Percentiles rank a stretch among this genome's conserved stretches.
These are phyloP conservation scores for Podospora conica DNA, from an alignment of 495 filamentous ascomycete species.

Conservation along the genomic window DNA sequence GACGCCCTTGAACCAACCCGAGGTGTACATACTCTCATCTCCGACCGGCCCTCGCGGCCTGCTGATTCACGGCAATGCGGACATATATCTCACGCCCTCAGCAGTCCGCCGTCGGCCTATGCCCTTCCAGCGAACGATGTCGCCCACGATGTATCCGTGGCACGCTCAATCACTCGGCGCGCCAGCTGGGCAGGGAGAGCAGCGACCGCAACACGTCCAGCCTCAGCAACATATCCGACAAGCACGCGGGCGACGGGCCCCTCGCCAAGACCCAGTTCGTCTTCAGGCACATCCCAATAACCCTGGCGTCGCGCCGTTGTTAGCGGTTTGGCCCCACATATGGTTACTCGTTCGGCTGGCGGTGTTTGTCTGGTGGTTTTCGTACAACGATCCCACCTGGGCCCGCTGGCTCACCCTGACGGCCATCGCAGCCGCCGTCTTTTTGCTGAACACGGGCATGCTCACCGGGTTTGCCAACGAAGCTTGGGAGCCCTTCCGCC, in stretches of 20 bases:
- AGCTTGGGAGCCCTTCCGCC: constrained; percentile 56
- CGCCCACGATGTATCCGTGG: neutral
- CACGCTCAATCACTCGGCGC: constrained; percentile 1
- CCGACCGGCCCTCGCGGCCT: constrained; percentile 55
- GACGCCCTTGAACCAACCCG: constrained; percentile 27
- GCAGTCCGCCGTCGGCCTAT: neutral
- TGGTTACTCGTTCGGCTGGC: constrained; percentile 76
- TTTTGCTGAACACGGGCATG: constrained; percentile 60
- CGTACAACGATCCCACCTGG: constrained; percentile 62
- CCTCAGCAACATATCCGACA: constrained; percentile 18
- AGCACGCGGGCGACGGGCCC: constrained; percentile 1
- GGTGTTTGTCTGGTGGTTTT: constrained; percentile 75
- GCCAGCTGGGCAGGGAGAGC: constrained; percentile 1
- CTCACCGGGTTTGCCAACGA: constrained; percentile 51
- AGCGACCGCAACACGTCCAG: constrained; percentile 20
- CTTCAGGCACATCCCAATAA: constrained; percentile 30
- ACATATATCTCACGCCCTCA: constrained; percentile 40
- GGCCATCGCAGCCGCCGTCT: constrained; percentile 51
- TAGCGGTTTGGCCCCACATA: constrained; percentile 52
- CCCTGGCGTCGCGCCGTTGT: constrained; percentile 38
- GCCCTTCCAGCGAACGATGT: neutral
- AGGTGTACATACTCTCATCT: constrained; percentile 58
- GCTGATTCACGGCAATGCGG: constrained; percentile 41
- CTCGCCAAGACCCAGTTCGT: neutral
- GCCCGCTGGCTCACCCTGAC: constrained; percentile 59